A percentile compares a stretch with the other conserved stretches of the same genome.
Conservation (phyloP, 164 flowering plant species). For the Stephania cephalantha region DNA sequence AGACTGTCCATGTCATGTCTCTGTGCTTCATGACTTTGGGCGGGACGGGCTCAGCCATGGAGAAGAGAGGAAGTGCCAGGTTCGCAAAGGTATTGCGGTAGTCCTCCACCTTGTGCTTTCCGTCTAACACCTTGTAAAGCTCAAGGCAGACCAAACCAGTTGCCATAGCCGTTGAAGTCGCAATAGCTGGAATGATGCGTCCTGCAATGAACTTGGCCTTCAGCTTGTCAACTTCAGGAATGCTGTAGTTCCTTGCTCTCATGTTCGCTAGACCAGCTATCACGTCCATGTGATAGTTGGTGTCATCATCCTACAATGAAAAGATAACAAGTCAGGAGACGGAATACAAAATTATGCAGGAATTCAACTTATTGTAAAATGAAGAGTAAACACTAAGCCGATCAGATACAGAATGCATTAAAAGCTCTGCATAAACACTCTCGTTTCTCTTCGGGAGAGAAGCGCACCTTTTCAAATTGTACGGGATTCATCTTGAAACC, state of each 20-base stretch:
- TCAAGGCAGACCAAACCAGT: constrained; percentile 90
- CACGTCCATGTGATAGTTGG: constrained; percentile 76
- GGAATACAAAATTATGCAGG: background rate
- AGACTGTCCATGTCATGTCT: constrained; percentile 80
- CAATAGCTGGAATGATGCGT: constrained; percentile 85
- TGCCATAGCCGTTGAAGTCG: constrained; percentile 85
- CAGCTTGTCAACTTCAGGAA: constrained; percentile 86
- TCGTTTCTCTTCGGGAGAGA: too few species aligned
- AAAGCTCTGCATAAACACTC: too few species aligned
- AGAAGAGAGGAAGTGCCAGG: constrained; percentile 73
- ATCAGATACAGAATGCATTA: background rate
- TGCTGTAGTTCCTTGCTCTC: constrained; percentile 87
- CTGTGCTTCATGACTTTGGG: constrained; percentile 76
- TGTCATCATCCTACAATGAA: constrained; percentile 74
- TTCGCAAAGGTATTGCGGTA: constrained; percentile 84
- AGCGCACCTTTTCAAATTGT: constrained; percentile 77
- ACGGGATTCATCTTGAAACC: constrained; percentile 72
- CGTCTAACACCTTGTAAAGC: constrained; percentile 72
- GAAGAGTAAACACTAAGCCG: background rate
- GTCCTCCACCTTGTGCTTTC: constrained; percentile 71
- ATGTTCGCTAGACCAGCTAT: constrained; percentile 87
- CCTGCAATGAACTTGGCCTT: constrained; percentile 92
- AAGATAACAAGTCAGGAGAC: background rate
- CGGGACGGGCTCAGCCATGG: constrained; percentile 87
- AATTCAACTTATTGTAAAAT: background rate